Evolutionary conservation across 768 basidiomycete species (phyloP).

Genomic region (Rhizopogon vulgaris): DNA sequence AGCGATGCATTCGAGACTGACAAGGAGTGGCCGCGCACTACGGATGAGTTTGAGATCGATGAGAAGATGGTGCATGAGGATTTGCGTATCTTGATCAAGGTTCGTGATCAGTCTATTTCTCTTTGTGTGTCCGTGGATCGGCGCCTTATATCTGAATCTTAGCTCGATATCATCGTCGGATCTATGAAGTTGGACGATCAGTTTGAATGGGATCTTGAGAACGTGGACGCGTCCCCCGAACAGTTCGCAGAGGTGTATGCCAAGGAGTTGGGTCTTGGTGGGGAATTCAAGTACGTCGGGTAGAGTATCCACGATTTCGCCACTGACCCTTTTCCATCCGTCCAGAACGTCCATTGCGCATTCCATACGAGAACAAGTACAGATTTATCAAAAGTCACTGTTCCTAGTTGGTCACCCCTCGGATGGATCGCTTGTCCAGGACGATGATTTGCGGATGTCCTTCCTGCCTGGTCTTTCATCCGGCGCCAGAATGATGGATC

Average conservation of each 20-base stretch:
- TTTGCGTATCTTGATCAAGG: conserved; percentile 89
- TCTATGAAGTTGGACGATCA: conserved; percentile 91
- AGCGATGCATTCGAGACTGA: conserved; percentile 18
- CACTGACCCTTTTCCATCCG: conserved; percentile 6
- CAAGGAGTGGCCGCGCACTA: conserved; percentile 42
- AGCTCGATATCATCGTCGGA: conserved; percentile 95
- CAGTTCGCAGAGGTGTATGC: conserved; percentile 86
- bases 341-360: conserved; percentile 92
- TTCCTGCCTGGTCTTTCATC: conserved; percentile 79
- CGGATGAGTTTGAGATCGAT: conserved; percentile 62
- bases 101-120: conserved; percentile 28
- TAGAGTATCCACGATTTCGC: background rate
- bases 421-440: conserved; percentile 70
- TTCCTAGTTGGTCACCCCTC: conserved; percentile 85
- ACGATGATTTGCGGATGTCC: conserved; percentile 87
- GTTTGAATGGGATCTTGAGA: conserved; percentile 96
- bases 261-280: conserved; percentile 80
- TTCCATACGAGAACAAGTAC: conserved; percentile 91
- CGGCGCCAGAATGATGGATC: conserved; percentile 68
- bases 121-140: background rate
- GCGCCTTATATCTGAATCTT: background rate
- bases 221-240: conserved; percentile 76
- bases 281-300: conserved; percentile 80
- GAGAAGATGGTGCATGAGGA: conserved; percentile 72
- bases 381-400: conserved; percentile 86